A percentile compares a stretch with the other conserved stretches of the same genome.
Evolutionary conservation across 2,329 filamentous ascomycete genomes (phyloP).

Genomic region (Hypoxylon sp.): DNA sequence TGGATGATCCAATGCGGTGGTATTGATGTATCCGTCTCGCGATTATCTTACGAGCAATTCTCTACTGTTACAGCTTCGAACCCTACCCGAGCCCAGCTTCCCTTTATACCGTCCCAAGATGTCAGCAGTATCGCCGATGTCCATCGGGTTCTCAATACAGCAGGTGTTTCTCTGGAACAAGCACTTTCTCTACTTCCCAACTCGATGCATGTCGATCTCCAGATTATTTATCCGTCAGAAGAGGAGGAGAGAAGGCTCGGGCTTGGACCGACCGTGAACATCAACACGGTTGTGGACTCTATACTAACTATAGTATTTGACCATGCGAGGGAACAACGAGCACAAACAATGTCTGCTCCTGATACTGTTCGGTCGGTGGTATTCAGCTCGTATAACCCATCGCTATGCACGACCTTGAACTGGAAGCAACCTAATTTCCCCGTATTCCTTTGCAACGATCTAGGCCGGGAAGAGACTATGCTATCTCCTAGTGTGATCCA

Average conservation of each 20-base stretch:
- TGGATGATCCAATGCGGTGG: conserved; percentile 84
- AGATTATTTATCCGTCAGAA: conserved; percentile 86
- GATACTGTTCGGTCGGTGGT: conserved; percentile 88
- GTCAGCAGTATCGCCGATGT: conserved; percentile 73
- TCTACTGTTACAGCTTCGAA: conserved; percentile 64
- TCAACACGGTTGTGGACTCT: conserved; percentile 88
- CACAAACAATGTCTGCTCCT: conserved; percentile 73
- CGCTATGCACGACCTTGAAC: conserved; percentile 92
- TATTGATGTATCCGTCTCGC: conserved; percentile 85
- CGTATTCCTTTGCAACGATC: conserved; percentile 93
- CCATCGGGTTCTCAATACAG: conserved; percentile 79
- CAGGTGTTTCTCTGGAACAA: conserved; percentile 84
- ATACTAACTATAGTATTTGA: conserved; percentile 91
- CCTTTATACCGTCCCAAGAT: conserved; percentile 62
- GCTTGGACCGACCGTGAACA: conserved; percentile 81
- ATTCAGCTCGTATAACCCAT: conserved; percentile 92
- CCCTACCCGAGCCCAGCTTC: conserved; percentile 61
- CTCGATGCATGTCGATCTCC: conserved; percentile 90
- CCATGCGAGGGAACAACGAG: conserved; percentile 80
- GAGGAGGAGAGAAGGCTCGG: conserved; percentile 79
- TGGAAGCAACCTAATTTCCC: conserved; percentile 99
- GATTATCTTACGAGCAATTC: conserved; percentile 82
- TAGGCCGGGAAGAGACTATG: conserved; percentile 74
- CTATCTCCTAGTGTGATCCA: conserved; percentile 57
- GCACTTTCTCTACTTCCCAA: conserved; percentile 81